phyloP scores from a whole-genome alignment of 2,329 filamentous ascomycete genomes.

The Immersiporthe knoxdaviesiana region DNA sequence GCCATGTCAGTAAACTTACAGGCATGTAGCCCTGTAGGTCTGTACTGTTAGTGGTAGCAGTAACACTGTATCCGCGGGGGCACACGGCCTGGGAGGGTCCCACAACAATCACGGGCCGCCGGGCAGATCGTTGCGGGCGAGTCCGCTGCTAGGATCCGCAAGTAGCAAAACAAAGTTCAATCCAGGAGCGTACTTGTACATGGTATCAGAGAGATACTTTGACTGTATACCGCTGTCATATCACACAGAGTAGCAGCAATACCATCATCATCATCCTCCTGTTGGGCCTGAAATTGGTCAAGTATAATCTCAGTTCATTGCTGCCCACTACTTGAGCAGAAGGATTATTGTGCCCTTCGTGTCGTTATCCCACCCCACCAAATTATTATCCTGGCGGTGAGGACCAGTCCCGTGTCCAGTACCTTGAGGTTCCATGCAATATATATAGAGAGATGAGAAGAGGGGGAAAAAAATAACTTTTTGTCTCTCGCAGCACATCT shows the following conservation, averaged over 20 bases:
- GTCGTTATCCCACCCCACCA: background rate
- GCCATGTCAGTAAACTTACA: background rate
- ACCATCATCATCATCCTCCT: background rate
- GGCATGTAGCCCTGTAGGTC: background rate
- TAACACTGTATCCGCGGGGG: background rate
- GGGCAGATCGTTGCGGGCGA: conserved; percentile 5
- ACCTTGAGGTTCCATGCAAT: conserved; percentile 1
- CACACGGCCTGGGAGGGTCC: background rate
- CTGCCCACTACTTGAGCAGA: background rate
- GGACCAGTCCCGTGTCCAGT: background rate
- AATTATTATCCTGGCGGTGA: background rate
- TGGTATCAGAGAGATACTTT: background rate
- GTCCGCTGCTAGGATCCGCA: background rate
- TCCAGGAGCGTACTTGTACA: too few relatives aligned
- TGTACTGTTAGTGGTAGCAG: too few relatives aligned
- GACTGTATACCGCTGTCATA: background rate
- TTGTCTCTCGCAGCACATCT: background rate
- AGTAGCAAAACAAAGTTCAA: background rate
- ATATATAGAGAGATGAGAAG: conserved; percentile 7
- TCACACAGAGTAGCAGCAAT: background rate
- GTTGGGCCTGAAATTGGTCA: background rate
- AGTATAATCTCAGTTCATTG: background rate
- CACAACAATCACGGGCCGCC: conserved; percentile 2
- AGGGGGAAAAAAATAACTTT: too few relatives aligned
- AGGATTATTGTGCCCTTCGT: background rate